Evolutionary conservation across 352 stramenopile genomes (phyloP).

Genomic region (Globisporangium polare): DNA sequence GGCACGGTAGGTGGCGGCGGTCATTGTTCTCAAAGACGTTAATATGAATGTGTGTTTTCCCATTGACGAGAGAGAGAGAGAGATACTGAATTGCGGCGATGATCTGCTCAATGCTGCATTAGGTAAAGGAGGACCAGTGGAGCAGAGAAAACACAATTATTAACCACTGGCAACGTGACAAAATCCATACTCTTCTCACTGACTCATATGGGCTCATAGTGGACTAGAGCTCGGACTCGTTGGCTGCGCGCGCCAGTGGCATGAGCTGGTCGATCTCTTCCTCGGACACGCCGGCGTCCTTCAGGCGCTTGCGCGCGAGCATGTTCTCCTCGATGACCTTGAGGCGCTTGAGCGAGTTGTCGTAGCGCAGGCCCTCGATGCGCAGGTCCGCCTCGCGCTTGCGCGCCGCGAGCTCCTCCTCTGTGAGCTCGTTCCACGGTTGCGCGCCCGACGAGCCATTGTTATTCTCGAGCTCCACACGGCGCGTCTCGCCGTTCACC

Average conservation of each 20-base stretch:
- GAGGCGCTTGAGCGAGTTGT: slow-evolving; percentile 21
- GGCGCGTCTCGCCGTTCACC: slow-evolving; percentile 6
- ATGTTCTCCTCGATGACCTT: slow-evolving; percentile 20
- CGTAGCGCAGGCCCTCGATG: slow-evolving; percentile 19
- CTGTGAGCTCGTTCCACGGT: slow-evolving; percentile 15
- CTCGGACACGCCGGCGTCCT: slow-evolving; percentile 27
- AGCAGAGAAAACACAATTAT: too few relatives aligned
- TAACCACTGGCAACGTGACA: too few relatives aligned
- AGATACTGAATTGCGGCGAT: too few relatives aligned
- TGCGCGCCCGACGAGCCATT: neutral
- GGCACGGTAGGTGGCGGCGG: too few relatives aligned
- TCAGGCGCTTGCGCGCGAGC: slow-evolving; percentile 40
- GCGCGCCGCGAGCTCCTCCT: slow-evolving; percentile 17
- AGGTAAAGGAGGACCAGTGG: too few relatives aligned
- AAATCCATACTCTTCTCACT: neutral
- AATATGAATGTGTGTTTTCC: too few relatives aligned
- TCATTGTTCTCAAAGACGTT: too few relatives aligned
- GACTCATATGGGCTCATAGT: too few relatives aligned
- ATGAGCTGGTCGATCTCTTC: slow-evolving; percentile 18
- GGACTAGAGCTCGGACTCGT: neutral
- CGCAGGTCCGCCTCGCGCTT: slow-evolving; percentile 19
- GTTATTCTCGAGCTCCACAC: slow-evolving; percentile 3
- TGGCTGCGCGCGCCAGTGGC: slow-evolving; percentile 3
- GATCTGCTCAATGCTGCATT: too few relatives aligned
- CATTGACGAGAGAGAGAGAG: too few relatives aligned